phyloP scores from a whole-genome alignment of 148 eudicot species.

The Camellia granthamiana region DNA sequence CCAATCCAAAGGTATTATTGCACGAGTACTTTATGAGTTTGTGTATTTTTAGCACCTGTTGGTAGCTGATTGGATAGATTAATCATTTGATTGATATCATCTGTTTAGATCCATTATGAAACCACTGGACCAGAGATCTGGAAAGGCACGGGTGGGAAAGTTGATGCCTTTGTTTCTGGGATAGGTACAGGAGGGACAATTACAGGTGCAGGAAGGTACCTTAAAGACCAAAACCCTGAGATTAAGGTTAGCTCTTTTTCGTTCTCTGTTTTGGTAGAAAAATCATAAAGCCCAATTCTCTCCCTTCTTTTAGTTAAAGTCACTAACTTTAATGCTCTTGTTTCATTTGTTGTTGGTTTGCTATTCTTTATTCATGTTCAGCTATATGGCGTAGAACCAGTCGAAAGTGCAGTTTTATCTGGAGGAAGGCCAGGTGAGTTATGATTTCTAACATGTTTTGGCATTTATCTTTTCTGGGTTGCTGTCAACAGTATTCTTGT shows the following conservation, averaged over 20 bases:
- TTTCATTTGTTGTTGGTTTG: not conserved
- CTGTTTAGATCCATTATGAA: constrained; percentile 64
- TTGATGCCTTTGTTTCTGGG: constrained; percentile 72
- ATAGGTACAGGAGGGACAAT: constrained; percentile 89
- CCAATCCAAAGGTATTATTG: constrained; percentile 68
- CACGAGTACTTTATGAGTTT: not conserved
- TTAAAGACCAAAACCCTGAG: constrained; percentile 74
- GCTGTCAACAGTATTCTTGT: not conserved
- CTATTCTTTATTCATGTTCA: constrained; percentile 12
- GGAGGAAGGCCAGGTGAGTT: constrained; percentile 78
- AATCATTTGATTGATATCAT: not conserved
- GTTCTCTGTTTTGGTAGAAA: not conserved
- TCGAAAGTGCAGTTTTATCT: constrained; percentile 81
- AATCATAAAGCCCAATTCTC: not conserved
- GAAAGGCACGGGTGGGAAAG: constrained; percentile 60
- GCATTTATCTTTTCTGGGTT: not conserved
- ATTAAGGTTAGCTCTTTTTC: constrained; percentile 46
- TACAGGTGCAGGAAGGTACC: constrained; percentile 79
- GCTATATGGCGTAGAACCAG: constrained; percentile 82
- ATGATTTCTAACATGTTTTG: not conserved
- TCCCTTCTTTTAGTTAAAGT: not conserved
- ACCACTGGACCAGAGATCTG: constrained; percentile 96
- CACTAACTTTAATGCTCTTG: not conserved
- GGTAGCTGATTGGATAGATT: not conserved
- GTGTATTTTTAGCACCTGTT: not conserved